Percentiles rank a stretch among this genome's conserved stretches.
Evolutionary conservation across 2,329 filamentous ascomycete genomes (phyloP).

Genomic region (Ramichloridium luteum): DNA sequence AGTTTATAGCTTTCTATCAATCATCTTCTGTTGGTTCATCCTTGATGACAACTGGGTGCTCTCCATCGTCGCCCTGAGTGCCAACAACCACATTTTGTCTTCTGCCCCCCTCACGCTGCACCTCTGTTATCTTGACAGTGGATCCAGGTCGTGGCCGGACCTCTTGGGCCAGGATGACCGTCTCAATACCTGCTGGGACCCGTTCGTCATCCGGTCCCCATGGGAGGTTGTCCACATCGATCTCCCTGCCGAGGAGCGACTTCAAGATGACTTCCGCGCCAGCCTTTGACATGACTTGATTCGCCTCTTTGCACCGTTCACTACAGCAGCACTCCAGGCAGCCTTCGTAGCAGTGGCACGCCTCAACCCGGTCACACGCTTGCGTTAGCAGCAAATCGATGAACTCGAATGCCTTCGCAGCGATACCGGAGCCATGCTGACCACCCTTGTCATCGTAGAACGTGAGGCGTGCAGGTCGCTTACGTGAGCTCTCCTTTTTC

Average conservation of each 20-base stretch:
- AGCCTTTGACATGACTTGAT: conserved; percentile 87
- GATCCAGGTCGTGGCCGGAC: conserved; percentile 40
- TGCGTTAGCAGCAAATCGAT: conserved; percentile 65
- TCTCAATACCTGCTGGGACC: conserved; percentile 63
- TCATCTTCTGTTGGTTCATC: conserved; percentile 22
- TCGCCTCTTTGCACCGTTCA: conserved; percentile 71
- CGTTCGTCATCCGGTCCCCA: conserved; percentile 67
- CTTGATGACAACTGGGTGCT: conserved; percentile 21
- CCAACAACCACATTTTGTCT: conserved; percentile 18
- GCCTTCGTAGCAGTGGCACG: conserved; percentile 64
- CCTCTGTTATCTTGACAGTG: conserved; percentile 30
- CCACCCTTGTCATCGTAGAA: conserved; percentile 96
- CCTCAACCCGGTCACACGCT: conserved; percentile 63
- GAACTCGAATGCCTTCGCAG: conserved; percentile 87
- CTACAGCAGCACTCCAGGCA: conserved; percentile 85
- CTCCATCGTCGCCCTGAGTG: conserved; percentile 11
- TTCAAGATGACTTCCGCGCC: conserved; percentile 73
- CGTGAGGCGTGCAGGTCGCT: conserved; percentile 75
- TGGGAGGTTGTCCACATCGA: conserved; percentile 72
- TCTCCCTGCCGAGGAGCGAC: conserved; percentile 59
- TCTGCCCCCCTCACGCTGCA: conserved; percentile 25
- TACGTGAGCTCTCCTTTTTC: conserved; percentile 54
- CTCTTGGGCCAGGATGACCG: conserved; percentile 60
- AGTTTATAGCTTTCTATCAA: no score
- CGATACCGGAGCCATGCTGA: conserved; percentile 69